These are phyloP conservation scores for Didymella arachidicola DNA, from an alignment of 2,329 filamentous ascomycete genomes.

Conservation along the genomic window DNA sequence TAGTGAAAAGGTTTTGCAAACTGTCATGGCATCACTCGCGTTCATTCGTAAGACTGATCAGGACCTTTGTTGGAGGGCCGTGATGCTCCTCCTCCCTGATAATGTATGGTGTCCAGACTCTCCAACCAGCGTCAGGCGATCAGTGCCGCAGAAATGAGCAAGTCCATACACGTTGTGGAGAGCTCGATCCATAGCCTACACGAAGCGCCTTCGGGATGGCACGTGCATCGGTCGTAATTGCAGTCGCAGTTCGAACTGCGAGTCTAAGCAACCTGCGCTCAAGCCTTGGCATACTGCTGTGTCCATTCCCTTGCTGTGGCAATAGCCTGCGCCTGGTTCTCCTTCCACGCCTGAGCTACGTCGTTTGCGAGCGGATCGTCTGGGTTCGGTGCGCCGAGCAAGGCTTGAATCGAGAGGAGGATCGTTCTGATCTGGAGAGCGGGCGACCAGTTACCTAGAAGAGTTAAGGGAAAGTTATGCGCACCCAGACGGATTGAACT, in stretches of 20 bases:
- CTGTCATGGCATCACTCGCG: slow-evolving; percentile 23
- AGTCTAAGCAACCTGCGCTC: slow-evolving; percentile 7
- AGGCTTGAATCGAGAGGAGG: slow-evolving; percentile 95
- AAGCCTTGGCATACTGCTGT: slow-evolving; percentile 70
- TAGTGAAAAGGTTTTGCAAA: background rate
- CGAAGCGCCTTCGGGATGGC: background rate
- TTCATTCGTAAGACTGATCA: slow-evolving; percentile 28
- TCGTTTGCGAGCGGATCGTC: slow-evolving; percentile 98
- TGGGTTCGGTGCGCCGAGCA: slow-evolving; percentile 94
- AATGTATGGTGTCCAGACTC: slow-evolving; percentile 28
- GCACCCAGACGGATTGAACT: slow-evolving; percentile 5
- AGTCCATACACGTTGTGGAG: slow-evolving; percentile 20
- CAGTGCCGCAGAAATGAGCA: slow-evolving; percentile 24
- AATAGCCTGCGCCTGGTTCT: slow-evolving; percentile 91
- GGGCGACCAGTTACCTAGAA: slow-evolving; percentile 93
- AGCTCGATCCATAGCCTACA: slow-evolving; percentile 1
- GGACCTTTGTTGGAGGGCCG: slow-evolving; percentile 9
- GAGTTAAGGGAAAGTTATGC: slow-evolving; percentile 12
- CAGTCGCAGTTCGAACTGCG: slow-evolving; percentile 1
- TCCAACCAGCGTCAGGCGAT: slow-evolving; percentile 32
- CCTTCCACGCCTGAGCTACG: slow-evolving; percentile 97
- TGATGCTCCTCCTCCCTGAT: slow-evolving; percentile 20
- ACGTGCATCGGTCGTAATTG: background rate
- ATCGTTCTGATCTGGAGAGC: slow-evolving; percentile 98
- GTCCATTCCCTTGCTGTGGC: slow-evolving; percentile 94